These are phyloP conservation scores for Paracorniculantispora psalliotae DNA, from an alignment of 2,329 filamentous ascomycete genomes.

Conservation along the genomic window DNA sequence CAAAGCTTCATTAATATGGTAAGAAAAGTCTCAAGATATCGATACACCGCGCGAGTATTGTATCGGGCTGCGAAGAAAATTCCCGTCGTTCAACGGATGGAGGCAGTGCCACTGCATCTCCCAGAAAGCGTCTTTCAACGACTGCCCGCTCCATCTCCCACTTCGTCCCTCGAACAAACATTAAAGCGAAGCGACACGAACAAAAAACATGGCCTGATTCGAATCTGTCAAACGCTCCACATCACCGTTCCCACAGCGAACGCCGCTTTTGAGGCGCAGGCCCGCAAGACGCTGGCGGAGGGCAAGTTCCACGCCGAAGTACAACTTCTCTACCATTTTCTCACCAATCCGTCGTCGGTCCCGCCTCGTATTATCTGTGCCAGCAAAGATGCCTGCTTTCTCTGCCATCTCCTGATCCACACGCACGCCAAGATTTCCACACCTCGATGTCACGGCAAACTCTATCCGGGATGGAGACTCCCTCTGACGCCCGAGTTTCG, in stretches of 20 bases:
- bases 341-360: neutral
- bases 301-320: constrained; percentile 10
- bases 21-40: neutral
- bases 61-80: constrained; percentile 1
- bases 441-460: constrained; percentile 7
- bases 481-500: neutral
- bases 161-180: neutral
- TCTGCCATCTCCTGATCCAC: neutral
- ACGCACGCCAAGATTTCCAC: neutral
- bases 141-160: neutral
- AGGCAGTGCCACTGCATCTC: neutral
- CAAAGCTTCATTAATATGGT: neutral
- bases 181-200: neutral
- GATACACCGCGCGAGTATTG: neutral
- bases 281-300: neutral
- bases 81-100: neutral
- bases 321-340: neutral
- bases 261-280: neutral
- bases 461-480: constrained; percentile 4
- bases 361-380: neutral
- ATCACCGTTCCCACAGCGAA: neutral
- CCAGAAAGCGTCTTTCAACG: neutral
- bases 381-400: constrained; percentile 7
- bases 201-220: neutral
- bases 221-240: neutral